Evolutionary conservation across 306 rosid genomes (phyloP), one percentile per base, ranked within the genome.

Genomic region (Canavalia gladiata): DNA sequence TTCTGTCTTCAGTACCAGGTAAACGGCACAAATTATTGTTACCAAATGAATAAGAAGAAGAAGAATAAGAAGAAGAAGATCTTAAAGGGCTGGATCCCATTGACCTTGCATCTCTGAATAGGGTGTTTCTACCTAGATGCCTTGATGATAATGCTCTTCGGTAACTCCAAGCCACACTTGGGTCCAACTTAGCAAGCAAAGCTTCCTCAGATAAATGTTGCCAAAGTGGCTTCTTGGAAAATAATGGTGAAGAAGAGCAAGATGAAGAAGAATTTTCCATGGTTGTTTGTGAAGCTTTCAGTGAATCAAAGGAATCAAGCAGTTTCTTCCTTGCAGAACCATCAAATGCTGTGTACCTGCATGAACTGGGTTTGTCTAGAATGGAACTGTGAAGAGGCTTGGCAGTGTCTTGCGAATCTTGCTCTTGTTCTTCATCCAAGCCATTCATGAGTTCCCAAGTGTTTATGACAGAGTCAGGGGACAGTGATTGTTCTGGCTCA

Each of bases 391-490:
- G 6, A 63, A 28, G 78, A 56, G 80, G 77, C 79, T 77, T 84
- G 69, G 39, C 2, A 33, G 7, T 41, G 52, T 29, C 45, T 11
- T 60, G 84, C 85, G 86, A 68, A 47, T 64, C 11, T 39, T 55
- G 3, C 8, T 55, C 60, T 2, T 72, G 82, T 68, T 77, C 85
- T 70, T 76, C 91, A 70, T 86, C 86, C 78, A 87, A 81, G 52
- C 87, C 90, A 72, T 90, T 89, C 98, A 94, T 92, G 82, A 94
- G 97, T 72, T 94, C 98, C 97, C 98, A 94, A 34, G 95, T 90
- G 87, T 94, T 94, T 86, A 94, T 89, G 39, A 94, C 98, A 9
- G 98, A 94, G 83, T 92, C 95, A 0, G 97, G 98, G 45, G 98
- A 94, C 59, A 89, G 72, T 12, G 91, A 68, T 41, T 30, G 81